A percentile compares a stretch with the other conserved stretches of the same genome.
Evolutionary conservation across 768 basidiomycete genomes (phyloP).

Genomic region (Pulveroboletus sp.): DNA sequence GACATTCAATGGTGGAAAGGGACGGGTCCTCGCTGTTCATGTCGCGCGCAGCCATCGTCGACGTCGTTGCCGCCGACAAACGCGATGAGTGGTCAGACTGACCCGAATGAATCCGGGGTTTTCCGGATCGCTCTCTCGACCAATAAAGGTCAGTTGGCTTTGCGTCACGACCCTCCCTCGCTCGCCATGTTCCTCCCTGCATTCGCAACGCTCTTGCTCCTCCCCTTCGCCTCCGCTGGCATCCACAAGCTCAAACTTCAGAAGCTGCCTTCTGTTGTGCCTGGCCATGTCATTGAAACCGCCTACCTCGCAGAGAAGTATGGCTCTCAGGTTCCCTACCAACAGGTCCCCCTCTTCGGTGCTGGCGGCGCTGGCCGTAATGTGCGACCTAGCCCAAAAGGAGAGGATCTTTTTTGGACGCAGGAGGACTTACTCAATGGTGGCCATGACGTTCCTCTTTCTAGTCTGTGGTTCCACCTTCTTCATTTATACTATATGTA

Average conservation of each 20-base stretch:
- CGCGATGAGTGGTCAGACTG: not conserved
- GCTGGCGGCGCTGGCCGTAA: slow-evolving; percentile 68
- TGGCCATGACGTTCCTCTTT: slow-evolving; percentile 85
- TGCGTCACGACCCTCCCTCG: slow-evolving; percentile 12
- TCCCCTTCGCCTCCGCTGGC: slow-evolving; percentile 47
- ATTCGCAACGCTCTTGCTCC: slow-evolving; percentile 36
- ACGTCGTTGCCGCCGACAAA: too few species aligned
- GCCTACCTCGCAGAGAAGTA: slow-evolving; percentile 95
- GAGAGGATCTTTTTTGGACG: slow-evolving; percentile 72
- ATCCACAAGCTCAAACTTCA: slow-evolving; percentile 86
- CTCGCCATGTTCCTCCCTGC: slow-evolving; percentile 41
- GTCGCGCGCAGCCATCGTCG: slow-evolving; percentile 6
- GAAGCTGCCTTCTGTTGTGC: slow-evolving; percentile 64
- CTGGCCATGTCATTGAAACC: slow-evolving; percentile 64
- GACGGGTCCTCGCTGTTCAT: slow-evolving; percentile 7
- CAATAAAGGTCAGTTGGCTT: slow-evolving; percentile 22
- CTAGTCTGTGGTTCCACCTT: slow-evolving; percentile 38
- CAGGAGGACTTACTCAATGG: slow-evolving; percentile 65
- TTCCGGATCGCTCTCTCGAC: slow-evolving; percentile 8
- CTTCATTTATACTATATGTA: not conserved
- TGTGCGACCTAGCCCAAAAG: slow-evolving; percentile 43
- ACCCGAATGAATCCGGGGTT: slow-evolving; percentile 17
- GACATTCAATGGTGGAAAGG: slow-evolving; percentile 53
- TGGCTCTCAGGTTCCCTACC: slow-evolving; percentile 44
- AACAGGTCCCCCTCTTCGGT: slow-evolving; percentile 63